Percentiles rank a stretch among this genome's conserved stretches.
phyloP scores from a whole-genome alignment of 305 asterid genomes.

The Solanum hybrid region DNA sequence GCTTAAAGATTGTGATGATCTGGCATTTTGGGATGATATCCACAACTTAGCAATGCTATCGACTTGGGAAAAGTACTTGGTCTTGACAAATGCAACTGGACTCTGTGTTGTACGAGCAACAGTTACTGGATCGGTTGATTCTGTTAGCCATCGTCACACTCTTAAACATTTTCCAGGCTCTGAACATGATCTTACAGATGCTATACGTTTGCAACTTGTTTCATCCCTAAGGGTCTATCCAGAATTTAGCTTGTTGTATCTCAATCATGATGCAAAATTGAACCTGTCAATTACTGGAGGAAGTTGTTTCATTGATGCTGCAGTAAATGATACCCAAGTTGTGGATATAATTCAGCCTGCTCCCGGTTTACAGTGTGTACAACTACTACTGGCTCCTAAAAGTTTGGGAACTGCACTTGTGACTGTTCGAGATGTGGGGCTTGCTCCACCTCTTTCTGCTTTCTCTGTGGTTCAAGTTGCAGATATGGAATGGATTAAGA shows the following conservation, averaged over 20 bases:
- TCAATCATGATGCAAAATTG: conserved; percentile 55
- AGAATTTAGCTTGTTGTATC: conserved; percentile 58
- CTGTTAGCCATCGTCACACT: conserved; percentile 28
- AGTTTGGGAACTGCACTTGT: conserved; percentile 66
- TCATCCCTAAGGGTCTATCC: conserved; percentile 71
- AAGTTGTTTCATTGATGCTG: conserved; percentile 55
- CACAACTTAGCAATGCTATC: conserved; percentile 37
- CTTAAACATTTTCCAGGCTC: conserved; percentile 20
- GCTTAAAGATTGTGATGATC: conserved; percentile 52
- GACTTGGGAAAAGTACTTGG: conserved; percentile 74
- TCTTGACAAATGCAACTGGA: conserved; percentile 73
- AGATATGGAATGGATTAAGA: conserved; percentile 81
- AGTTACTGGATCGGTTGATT: conserved; percentile 34
- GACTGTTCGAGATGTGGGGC: conserved; percentile 67
- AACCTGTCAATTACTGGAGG: conserved; percentile 81
- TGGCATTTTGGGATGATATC: conserved; percentile 48
- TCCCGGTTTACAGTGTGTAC: conserved; percentile 45
- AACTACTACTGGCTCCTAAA: conserved; percentile 65
- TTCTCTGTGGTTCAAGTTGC: conserved; percentile 70
- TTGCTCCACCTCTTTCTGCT: conserved; percentile 67
- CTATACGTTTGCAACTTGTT: conserved; percentile 68
- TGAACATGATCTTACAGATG: conserved; percentile 50
- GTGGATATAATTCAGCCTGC: conserved; percentile 41
- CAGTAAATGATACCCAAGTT: conserved; percentile 53
- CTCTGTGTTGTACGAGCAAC: conserved; percentile 54